Evolutionary conservation across 139 green algal species (phyloP).

Genomic region (Auxenochlorella pyrenoidosa): DNA sequence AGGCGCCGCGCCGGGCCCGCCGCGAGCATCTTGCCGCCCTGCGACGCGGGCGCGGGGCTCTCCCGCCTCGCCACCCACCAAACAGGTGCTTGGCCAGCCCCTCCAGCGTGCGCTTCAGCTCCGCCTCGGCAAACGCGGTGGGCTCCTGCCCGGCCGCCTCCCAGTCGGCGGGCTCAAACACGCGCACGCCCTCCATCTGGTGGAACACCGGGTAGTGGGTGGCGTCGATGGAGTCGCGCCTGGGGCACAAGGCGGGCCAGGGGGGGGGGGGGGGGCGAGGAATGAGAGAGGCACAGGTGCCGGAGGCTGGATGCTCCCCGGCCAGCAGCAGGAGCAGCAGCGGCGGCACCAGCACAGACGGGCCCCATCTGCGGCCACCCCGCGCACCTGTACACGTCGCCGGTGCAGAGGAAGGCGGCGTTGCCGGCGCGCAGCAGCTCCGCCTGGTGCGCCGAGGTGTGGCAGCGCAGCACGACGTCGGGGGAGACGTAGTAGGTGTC

Average conservation of each 20-base stretch:
- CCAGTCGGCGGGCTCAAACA: constrained; percentile 62
- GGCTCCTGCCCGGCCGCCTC: constrained; percentile 61
- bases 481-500: constrained; percentile 98
- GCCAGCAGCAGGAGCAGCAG: too few species aligned
- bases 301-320: too few species aligned
- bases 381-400: constrained; percentile 90
- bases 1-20: too few species aligned
- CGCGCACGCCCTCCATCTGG: constrained; percentile 97
- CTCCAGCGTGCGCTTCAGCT: constrained; percentile 95
- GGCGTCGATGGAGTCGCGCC: constrained; percentile 95
- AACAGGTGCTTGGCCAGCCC: constrained; percentile 92
- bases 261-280: too few species aligned
- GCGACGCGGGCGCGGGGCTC: too few species aligned
- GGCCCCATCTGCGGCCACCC: not conserved
- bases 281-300: not conserved
- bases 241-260: too few species aligned
- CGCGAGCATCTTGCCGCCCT: too few species aligned
- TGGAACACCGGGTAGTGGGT: constrained; percentile 99
- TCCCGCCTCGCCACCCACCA: constrained; percentile 55
- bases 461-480: constrained; percentile 85
- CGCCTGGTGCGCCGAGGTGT: constrained; percentile 89
- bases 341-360: too few species aligned
- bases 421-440: constrained; percentile 87
- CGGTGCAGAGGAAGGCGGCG: constrained; percentile 92
- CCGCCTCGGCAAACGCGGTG: constrained; percentile 45